Base-by-base conservation (phyloP, 2,329 filamentous ascomycete species). In the Eutypa lata region DNA sequence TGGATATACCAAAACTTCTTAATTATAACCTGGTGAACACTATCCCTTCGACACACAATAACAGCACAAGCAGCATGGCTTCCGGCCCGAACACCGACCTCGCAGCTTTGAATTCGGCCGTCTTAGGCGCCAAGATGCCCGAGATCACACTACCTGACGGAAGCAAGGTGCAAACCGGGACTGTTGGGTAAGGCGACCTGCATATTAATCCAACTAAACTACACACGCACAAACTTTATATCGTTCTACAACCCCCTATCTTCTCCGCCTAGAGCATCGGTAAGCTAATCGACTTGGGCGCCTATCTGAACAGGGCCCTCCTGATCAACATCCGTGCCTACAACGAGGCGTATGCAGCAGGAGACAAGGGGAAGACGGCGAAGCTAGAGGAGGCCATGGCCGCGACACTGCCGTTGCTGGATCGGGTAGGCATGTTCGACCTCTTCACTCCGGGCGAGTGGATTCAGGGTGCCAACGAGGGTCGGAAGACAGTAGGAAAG, bases 161-260 rank as follows among this genome's bases (percentile, higher is more conserved):
- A 21, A 63, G 52, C 40, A 60, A 58, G 44, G 63, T 67, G 28
- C 64, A 66, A 43, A 67, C 64, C 1, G 64, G 64, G 18, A 68
- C 65, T 1, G 57, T 65, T 8, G 63, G 62, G 63, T 65, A 33
- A 48, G 61, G 48, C 7, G n/a, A 35, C 13, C 22, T 8, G 46
- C 18, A 37, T 14, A 24, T 5, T 8, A 18, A 18, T 24, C 26
- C 14, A 3, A 2, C 10, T 10, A 7, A 18, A 28, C 19, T 18
- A 28, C 50, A 18, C 49, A 31, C 18, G 28, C 16, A 6, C 11
- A 6, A 11, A 16, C 35, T 49, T 18, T 13, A 8, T 40, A 22
- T 24, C 46, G 31, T n/a, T 7, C 37, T 45, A 31, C 8, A 7
- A 24, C 38, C 14, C 26, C 22, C n/a, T 16, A 31, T 48, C 44